These are phyloP conservation scores for Penicillium sp. DNA, from an alignment of 2,329 filamentous ascomycete genomes.

Conservation along the genomic window DNA sequence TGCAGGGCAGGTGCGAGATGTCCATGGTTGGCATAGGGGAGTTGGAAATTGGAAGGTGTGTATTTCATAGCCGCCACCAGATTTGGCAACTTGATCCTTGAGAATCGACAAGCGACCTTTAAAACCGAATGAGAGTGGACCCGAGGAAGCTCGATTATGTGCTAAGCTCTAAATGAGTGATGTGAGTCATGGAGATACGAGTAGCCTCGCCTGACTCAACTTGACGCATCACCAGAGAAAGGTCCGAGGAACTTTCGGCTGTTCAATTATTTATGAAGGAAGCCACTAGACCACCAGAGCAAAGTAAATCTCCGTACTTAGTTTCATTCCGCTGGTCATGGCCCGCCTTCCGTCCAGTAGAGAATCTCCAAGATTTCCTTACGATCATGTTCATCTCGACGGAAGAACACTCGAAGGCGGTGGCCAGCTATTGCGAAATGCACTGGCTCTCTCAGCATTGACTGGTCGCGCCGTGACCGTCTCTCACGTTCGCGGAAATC, in stretches of 20 bases:
- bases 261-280: not conserved
- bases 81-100: not conserved
- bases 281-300: not conserved
- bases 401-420: conserved; percentile 61
- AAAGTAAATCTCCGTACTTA: not conserved
- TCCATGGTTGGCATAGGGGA: not conserved
- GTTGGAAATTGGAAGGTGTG: not conserved
- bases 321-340: not conserved
- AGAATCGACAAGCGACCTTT: not conserved
- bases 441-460: conserved; percentile 55
- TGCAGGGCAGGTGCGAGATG: not conserved
- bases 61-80: not conserved
- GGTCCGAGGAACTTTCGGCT: not conserved
- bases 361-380: conserved; percentile 1
- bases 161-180: not conserved
- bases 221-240: not conserved
- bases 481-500: conserved; percentile 54
- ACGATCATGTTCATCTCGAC: conserved; percentile 43
- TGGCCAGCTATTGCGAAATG: conserved; percentile 59
- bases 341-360: not conserved
- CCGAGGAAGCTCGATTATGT: not conserved
- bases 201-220: not conserved
- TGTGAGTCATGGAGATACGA: not conserved
- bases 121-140: not conserved
- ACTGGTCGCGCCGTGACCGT: conserved; percentile 52